Evolutionary conservation across 768 basidiomycete genomes (phyloP).

Genomic region (Cyathus striatus): DNA sequence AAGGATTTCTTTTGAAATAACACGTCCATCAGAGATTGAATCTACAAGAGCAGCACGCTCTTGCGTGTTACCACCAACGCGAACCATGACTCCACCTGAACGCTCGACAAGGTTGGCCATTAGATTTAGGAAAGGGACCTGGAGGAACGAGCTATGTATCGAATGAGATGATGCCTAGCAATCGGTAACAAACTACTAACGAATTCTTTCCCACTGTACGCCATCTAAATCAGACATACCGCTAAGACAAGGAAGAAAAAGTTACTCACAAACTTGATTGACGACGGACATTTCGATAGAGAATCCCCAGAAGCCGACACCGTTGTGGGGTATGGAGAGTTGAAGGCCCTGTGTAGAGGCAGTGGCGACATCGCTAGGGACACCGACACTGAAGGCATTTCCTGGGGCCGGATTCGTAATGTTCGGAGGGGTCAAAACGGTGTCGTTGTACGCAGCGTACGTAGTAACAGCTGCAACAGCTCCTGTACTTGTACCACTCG

Average conservation of each 20-base stretch:
- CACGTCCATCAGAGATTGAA: slow-evolving; percentile 39
- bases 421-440: background rate
- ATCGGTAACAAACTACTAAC: background rate
- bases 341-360: too few species aligned
- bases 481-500: background rate
- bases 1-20: slow-evolving; percentile 43
- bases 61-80: slow-evolving; percentile 80
- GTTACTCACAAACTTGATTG: background rate
- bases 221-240: background rate
- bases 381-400: background rate
- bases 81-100: slow-evolving; percentile 56
- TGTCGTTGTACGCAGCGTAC: background rate
- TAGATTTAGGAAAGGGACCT: slow-evolving; percentile 70
- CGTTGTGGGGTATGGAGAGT: background rate
- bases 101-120: slow-evolving; percentile 67
- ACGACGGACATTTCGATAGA: background rate
- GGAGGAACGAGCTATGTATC: slow-evolving; percentile 32
- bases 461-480: background rate
- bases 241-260: background rate
- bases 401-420: background rate
- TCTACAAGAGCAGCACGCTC: slow-evolving; percentile 54
- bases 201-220: background rate
- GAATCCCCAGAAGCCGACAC: background rate
- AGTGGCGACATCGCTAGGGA: background rate
- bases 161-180: background rate